A percentile compares a stretch with the other conserved stretches of the same genome.
phyloP scores from a whole-genome alignment of 2,329 filamentous ascomycete genomes.

The Ascomycota sp. region DNA sequence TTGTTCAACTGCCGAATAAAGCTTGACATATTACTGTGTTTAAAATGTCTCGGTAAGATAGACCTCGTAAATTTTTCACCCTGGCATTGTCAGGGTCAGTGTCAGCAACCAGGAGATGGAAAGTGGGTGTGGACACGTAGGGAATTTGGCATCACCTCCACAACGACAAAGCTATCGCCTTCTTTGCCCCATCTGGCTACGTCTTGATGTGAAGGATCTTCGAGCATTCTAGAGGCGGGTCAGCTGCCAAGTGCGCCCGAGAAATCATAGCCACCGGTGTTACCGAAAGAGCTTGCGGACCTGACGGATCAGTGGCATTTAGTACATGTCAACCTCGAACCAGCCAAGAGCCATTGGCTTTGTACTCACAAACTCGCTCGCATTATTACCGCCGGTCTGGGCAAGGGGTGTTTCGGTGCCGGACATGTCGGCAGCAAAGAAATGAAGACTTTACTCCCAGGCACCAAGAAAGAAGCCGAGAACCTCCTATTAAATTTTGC shows the following conservation, averaged over 20 bases:
- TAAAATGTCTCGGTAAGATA: slow-evolving; percentile 95
- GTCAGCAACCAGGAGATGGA: too few species aligned
- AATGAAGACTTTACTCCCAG: too few species aligned
- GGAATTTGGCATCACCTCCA: slow-evolving; percentile 48
- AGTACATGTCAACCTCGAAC: background rate
- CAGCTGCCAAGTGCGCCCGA: slow-evolving; percentile 1
- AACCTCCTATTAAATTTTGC: too few species aligned
- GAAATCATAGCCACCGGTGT: slow-evolving; percentile 8
- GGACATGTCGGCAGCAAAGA: slow-evolving; percentile 14
- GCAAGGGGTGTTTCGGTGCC: slow-evolving; percentile 12
- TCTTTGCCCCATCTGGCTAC: slow-evolving; percentile 93
- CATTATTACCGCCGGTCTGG: slow-evolving; percentile 45
- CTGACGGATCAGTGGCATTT: slow-evolving; percentile 28
- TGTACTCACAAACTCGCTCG: slow-evolving; percentile 78
- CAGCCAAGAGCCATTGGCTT: background rate
- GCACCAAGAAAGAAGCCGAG: too few species aligned
- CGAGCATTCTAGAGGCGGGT: slow-evolving; percentile 45
- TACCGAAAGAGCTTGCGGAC: slow-evolving; percentile 98
- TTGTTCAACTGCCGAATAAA: slow-evolving; percentile 94
- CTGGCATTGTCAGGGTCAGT: slow-evolving; percentile 29
- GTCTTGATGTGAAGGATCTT: slow-evolving; percentile 78
- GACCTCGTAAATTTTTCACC: slow-evolving; percentile 97
- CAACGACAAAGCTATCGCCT: slow-evolving; percentile 87
- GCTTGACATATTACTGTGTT: slow-evolving; percentile 95
- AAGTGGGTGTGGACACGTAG: too few species aligned